Percentiles rank a stretch among this genome's conserved stretches.
phyloP scores from a whole-genome alignment of 2,329 filamentous ascomycete genomes.

The Trichoderma koningiopsis region DNA sequence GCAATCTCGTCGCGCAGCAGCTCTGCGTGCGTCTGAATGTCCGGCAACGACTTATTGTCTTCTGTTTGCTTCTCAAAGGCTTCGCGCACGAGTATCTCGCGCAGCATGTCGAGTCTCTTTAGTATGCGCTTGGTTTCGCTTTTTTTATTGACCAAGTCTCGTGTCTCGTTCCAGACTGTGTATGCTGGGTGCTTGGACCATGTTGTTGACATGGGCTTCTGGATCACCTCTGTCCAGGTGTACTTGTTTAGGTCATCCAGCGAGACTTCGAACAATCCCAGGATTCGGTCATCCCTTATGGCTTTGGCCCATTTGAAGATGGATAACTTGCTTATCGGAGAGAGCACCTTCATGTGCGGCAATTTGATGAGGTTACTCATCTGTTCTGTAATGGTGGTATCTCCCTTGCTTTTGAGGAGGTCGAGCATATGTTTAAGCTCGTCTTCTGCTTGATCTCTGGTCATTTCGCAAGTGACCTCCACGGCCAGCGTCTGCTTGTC shows the following conservation, averaged over 20 bases:
- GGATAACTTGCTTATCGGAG: background rate
- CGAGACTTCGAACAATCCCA: background rate
- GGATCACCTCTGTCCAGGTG: background rate
- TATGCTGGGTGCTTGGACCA: background rate
- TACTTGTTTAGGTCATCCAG: background rate
- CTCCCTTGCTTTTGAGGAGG: background rate
- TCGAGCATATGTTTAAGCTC: background rate
- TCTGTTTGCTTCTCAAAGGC: background rate
- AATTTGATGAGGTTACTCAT: background rate
- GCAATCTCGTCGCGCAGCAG: background rate
- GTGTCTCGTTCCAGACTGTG: background rate
- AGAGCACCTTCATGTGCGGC: background rate
- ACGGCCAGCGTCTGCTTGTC: background rate
- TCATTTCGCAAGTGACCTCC: background rate
- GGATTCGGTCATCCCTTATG: background rate
- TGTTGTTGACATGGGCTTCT: background rate
- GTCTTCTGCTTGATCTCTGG: background rate
- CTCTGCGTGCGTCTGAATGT: background rate
- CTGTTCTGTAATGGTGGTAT: background rate
- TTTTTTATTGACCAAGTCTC: background rate
- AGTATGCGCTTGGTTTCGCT: background rate
- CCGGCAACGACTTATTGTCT: background rate
- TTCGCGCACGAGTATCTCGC: background rate
- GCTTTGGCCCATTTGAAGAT: background rate
- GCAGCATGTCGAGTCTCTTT: background rate